These are phyloP conservation scores for Tricladium varicosporioides DNA, from an alignment of 2,329 filamentous ascomycete genomes.

Conservation along the genomic window DNA sequence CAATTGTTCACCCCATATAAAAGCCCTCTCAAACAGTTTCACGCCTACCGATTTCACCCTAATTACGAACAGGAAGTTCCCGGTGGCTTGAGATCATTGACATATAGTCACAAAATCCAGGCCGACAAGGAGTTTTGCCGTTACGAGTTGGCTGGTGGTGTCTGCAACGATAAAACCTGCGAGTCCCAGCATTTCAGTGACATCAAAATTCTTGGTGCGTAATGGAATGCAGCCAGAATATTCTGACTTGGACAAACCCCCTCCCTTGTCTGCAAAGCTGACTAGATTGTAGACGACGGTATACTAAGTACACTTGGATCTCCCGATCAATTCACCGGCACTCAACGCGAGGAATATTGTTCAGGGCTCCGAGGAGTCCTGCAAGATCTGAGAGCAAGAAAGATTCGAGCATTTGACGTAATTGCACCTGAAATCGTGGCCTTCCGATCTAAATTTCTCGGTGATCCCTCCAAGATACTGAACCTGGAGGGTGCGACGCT, in stretches of 20 bases:
- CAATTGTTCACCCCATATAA: slow-evolving; percentile 62
- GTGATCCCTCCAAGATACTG: slow-evolving; percentile 62
- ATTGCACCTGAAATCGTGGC: slow-evolving; percentile 67
- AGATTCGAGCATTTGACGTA: slow-evolving; percentile 62
- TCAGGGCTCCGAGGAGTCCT: slow-evolving; percentile 60
- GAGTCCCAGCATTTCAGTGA: slow-evolving; percentile 76
- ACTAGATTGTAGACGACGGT: slow-evolving; percentile 60
- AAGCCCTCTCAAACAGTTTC: slow-evolving; percentile 80
- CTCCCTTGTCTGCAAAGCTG: slow-evolving; percentile 37
- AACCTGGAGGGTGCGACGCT: slow-evolving; percentile 45
- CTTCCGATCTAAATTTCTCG: slow-evolving; percentile 63
- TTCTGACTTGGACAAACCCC: slow-evolving; percentile 22
- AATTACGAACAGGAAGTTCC: slow-evolving; percentile 66
- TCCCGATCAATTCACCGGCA: slow-evolving; percentile 60
- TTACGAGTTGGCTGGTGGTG: slow-evolving; percentile 66
- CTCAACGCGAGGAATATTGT: slow-evolving; percentile 61
- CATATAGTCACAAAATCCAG: slow-evolving; percentile 90
- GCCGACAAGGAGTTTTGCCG: slow-evolving; percentile 71
- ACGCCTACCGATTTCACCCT: slow-evolving; percentile 87
- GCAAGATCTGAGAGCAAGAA: slow-evolving; percentile 55
- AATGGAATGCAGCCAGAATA: slow-evolving; percentile 26
- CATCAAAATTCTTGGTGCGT: slow-evolving; percentile 75
- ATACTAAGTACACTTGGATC: slow-evolving; percentile 71
- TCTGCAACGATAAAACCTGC: slow-evolving; percentile 74
- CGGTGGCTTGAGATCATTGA: slow-evolving; percentile 83